Base-by-base conservation (phyloP, 805 yeast species). In the Starmera amethionina region DNA sequence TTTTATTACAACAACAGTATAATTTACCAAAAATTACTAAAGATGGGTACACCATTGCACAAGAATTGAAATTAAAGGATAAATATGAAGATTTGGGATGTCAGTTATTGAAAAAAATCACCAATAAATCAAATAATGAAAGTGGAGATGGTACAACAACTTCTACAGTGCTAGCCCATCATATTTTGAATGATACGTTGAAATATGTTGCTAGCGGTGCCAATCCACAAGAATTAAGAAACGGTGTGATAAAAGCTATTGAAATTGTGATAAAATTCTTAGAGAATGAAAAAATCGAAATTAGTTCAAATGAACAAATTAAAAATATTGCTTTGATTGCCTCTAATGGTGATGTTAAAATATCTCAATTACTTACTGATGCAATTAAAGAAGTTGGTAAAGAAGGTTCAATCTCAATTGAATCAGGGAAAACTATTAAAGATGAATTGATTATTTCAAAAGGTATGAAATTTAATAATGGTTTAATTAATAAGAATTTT, bases 361-460 rank as follows among this genome's bases (percentile, higher is more conserved):
- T 90, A 52, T 98, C 98, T 64, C 72, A 79, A 64, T 70, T 93
- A 53, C 73, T 90, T 60, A 97, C 98, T 44, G 78, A 82, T 42
- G 98, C 98, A 54, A 93, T 90, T 97, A 97, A 89, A 72, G 90
- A 93, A 68, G 98, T 90, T 46, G 98, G 98, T 59, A 93, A 93
- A 70, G 98, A 90, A 67, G 98, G 98, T 76, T 97, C 93, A 46
- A 93, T 90, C 65, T 90, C 97, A 54, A 95, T 90, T 59, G 89
- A 82, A 73, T 97, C 90, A 68, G 98, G 98, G 59, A 88, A 87
- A 75, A 93, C 97, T 54, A 73, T 90, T 58, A 96, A 88, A 66
- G 98, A 90, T 64, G 96, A 90, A 68, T 77, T 90, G 56, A 97
- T 89, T 68, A 96, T 90, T 49, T 90, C 93, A 45, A 97, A 90